Base-by-base conservation (phyloP, 1,139 yeast genomes). In the Meyerozyma elateridarum region DNA sequence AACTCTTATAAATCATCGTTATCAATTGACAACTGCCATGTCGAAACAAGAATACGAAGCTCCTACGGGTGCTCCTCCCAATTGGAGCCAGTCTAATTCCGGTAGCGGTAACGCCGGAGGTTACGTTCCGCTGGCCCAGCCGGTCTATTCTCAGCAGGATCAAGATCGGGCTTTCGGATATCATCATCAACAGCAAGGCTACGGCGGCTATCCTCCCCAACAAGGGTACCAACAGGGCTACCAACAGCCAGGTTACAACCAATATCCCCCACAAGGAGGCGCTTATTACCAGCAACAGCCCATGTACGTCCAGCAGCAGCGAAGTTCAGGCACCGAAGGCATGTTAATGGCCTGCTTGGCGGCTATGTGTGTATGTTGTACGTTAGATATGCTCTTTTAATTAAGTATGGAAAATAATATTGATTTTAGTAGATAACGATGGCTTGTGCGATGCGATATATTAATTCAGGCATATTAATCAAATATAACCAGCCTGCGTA, bases 341-440 rank as follows among this genome's bases (percentile, higher is more conserved):
- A 80, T 87, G 56, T 66, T 79, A 49, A 68, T 76, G 57, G 88
- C 77, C 4, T 81, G 88, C 61, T 63, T 80, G 45, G 87, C 79
- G 18, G 87, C 85, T 8, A 45, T 79, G 56, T 81, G 89, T 73
- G 48, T 80, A 42, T 82, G 91, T 54, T 80, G 85, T 58, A 76
- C 88, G 5, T 61, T 81, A 46, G 88, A 81, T 51, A 73, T 79
- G 49, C 46, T 81, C 20, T 76, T 80, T 54, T 80, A 64, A 48
- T 28, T 15, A 4, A 14, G 15, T 24, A 19, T 9, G 9, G 21
- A n/a, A n/a, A n/a, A n/a, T n/a, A n/a, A n/a, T n/a, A n/a, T n/a
- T n/a, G n/a, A n/a, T n/a, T n/a, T n/a, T n/a, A n/a, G n/a, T n/a
- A n/a, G n/a, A n/a, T n/a, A n/a, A n/a, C n/a, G n/a, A n/a, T n/a